phyloP scores from a whole-genome alignment of 345 rosid genomes.

The Syzygium grande region DNA sequence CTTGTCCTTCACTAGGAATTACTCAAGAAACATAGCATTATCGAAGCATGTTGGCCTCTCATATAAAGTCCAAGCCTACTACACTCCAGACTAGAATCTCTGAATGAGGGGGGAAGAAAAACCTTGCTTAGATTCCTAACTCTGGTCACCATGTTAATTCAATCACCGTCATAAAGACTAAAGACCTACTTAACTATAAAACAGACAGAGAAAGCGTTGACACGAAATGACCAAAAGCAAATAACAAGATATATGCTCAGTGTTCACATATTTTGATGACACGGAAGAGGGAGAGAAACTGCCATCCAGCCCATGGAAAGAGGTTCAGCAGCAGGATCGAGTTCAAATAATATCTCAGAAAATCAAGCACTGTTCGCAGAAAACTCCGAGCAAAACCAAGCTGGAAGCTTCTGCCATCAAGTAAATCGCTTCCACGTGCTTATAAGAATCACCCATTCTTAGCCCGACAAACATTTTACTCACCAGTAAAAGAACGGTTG shows the following conservation, averaged over 20 bases:
- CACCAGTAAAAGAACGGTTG: conserved; percentile 96
- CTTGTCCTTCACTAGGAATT: background rate
- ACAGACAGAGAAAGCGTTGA: background rate
- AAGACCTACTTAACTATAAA: background rate
- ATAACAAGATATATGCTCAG: background rate
- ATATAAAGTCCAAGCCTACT: background rate
- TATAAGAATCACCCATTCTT: background rate
- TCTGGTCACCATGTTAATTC: background rate
- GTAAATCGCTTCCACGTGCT: background rate
- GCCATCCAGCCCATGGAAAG: background rate
- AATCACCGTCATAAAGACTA: background rate
- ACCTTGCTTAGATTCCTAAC: background rate
- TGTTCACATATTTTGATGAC: background rate
- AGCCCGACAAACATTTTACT: background rate
- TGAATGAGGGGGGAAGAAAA: background rate
- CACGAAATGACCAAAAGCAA: background rate
- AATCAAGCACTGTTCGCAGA: background rate
- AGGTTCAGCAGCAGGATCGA: background rate
- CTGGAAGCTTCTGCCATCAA: background rate
- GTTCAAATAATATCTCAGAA: background rate
- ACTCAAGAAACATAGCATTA: background rate
- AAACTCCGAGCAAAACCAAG: background rate
- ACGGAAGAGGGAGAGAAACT: background rate
- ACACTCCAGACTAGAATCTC: background rate
- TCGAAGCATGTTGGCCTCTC: background rate